Evolutionary conservation across 345 rosid species (phyloP).

Genomic region (Kernera saxatilis): DNA sequence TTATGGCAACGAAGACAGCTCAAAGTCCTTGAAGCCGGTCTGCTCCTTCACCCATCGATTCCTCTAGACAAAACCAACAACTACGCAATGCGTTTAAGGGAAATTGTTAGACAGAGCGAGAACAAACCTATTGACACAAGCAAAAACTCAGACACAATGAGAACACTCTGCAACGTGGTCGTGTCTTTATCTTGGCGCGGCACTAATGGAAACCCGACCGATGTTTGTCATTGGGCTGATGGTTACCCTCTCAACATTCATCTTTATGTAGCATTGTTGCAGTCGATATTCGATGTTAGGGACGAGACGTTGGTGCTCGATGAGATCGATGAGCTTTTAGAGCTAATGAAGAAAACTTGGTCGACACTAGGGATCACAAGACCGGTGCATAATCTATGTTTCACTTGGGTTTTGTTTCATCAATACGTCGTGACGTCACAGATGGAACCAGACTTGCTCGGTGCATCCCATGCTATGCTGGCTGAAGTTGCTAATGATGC

Average conservation of each 20-base stretch:
- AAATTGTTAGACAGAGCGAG: constrained; percentile 46
- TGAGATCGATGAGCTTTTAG: constrained; percentile 84
- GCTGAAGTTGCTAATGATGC: constrained; percentile 77
- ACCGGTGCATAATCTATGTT: constrained; percentile 64
- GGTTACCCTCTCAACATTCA: constrained; percentile 82
- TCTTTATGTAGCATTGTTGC: constrained; percentile 56
- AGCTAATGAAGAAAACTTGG: constrained; percentile 94
- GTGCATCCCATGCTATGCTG: constrained; percentile 65
- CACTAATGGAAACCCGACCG: constrained; percentile 48
- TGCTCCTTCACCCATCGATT: constrained; percentile 64
- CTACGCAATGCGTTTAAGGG: constrained; percentile 50
- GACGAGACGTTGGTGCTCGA: constrained; percentile 81
- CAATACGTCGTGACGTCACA: constrained; percentile 65
- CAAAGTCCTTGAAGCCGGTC: constrained; percentile 69
- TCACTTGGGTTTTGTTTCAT: constrained; percentile 85
- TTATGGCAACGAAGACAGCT: constrained; percentile 83
- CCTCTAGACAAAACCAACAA: constrained; percentile 60
- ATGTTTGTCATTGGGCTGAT: constrained; percentile 95
- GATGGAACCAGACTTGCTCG: constrained; percentile 69
- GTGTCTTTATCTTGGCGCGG: constrained; percentile 76
- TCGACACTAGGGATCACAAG: constrained; percentile 65
- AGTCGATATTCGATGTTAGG: constrained; percentile 62
- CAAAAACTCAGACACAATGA: constrained; percentile 68
- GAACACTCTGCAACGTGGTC: constrained; percentile 57
- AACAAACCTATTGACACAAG: constrained; percentile 50